These are phyloP conservation scores for Neurospora sp. DNA, from an alignment of 495 filamentous ascomycete genomes.

Conservation along the genomic window DNA sequence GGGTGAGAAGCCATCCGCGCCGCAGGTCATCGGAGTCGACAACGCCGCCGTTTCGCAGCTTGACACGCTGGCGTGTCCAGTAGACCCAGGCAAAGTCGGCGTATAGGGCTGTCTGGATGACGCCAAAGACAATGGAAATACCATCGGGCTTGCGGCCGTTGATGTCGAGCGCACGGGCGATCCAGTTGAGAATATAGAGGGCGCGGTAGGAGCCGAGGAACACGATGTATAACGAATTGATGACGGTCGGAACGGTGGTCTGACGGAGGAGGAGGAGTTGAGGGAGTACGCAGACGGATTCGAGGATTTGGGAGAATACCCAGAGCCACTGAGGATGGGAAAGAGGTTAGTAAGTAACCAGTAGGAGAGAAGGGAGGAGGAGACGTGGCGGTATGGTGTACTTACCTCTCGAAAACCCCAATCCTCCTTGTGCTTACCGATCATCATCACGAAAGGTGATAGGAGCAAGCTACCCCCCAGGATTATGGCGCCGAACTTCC, in stretches of 20 bases:
- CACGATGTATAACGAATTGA: conserved; percentile 88
- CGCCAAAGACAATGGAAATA: conserved; percentile 71
- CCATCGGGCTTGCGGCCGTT: conserved; percentile 52
- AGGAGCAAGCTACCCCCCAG: conserved; percentile 47
- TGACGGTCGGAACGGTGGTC: conserved; percentile 89
- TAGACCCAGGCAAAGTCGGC: conserved; percentile 97
- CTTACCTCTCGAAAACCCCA: conserved; percentile 50
- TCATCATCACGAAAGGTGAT: conserved; percentile 55
- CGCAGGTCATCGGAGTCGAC: conserved; percentile 88
- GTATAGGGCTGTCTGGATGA: conserved; percentile 86
- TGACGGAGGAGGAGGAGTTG: conserved; percentile 87
- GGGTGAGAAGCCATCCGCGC: conserved; percentile 63
- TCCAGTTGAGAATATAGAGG: conserved; percentile 91
- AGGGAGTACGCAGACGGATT: conserved; percentile 82
- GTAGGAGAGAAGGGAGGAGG: background rate
- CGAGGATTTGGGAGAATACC: conserved; percentile 82
- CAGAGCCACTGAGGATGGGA: conserved; percentile 51
- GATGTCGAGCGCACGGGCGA: conserved; percentile 50
- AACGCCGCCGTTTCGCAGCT: conserved; percentile 80
- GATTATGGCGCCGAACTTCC: conserved; percentile 67
- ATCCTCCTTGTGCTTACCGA: conserved; percentile 38
- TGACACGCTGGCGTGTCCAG: conserved; percentile 84
- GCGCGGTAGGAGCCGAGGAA: conserved; percentile 82
- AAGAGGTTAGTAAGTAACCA: background rate
- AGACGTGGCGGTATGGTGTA: background rate